Evolutionary conservation across 2,329 filamentous ascomycete genomes (phyloP).

Genomic region (Fusarium pininemorale): DNA sequence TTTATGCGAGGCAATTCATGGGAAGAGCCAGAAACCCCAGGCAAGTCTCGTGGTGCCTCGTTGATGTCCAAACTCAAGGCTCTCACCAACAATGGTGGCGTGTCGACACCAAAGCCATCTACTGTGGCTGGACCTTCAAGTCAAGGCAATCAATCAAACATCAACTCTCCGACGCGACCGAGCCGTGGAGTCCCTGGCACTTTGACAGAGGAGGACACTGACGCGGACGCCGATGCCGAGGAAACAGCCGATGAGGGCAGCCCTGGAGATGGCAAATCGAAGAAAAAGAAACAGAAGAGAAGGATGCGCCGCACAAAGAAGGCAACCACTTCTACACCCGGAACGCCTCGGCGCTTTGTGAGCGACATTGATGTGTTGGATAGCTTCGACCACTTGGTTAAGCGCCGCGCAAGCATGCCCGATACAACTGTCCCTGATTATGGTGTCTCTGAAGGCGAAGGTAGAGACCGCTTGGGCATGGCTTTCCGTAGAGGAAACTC

Average conservation of each 20-base stretch:
- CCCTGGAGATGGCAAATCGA: conserved; percentile 50
- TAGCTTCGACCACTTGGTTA: conserved; percentile 60
- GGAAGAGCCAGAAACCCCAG: conserved; percentile 69
- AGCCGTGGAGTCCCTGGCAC: conserved; percentile 63
- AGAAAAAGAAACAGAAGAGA: conserved; percentile 69
- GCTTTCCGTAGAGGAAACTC: conserved; percentile 66
- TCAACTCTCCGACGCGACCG: conserved; percentile 60
- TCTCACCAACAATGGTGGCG: conserved; percentile 65
- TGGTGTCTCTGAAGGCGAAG: conserved; percentile 79
- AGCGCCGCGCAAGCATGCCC: conserved; percentile 72
- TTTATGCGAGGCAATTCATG: conserved; percentile 72
- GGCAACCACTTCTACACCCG: conserved; percentile 70
- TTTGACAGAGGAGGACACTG: conserved; percentile 59
- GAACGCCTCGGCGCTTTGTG: conserved; percentile 64
- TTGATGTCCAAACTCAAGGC: conserved; percentile 84
- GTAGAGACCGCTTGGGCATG: conserved; percentile 65
- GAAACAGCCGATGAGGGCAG: conserved; percentile 81
- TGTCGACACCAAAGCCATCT: conserved; percentile 58
- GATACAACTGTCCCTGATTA: conserved; percentile 67
- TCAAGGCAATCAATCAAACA: conserved; percentile 51
- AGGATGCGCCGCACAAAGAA: conserved; percentile 67
- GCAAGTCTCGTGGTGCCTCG: conserved; percentile 68
- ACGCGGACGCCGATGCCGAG: conserved; percentile 76
- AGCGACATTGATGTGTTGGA: conserved; percentile 53
- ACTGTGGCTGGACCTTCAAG: conserved; percentile 44